These are phyloP conservation scores for Kitagawia praeruptora DNA, from an alignment of 129 eudicot species.

Conservation along the genomic window DNA sequence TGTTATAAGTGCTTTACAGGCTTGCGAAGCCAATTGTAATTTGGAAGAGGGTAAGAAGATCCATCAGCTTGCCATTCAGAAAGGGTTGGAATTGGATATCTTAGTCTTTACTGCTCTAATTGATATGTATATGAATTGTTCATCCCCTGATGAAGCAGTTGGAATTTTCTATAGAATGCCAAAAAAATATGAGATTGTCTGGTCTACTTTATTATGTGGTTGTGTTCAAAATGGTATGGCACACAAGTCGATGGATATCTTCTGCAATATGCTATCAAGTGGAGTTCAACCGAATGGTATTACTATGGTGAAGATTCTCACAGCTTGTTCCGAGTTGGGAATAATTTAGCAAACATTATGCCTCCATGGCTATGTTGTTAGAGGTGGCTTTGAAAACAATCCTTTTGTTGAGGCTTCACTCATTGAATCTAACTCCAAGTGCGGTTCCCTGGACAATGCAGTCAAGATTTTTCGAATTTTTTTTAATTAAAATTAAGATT, in stretches of 20 bases:
- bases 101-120: slow-evolving; percentile 54
- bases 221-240: slow-evolving; percentile 42
- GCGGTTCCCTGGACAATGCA: slow-evolving; percentile 53
- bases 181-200: slow-evolving; percentile 39
- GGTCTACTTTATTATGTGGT: too few species aligned
- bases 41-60: slow-evolving; percentile 43
- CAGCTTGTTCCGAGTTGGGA: slow-evolving; percentile 54
- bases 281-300: slow-evolving; percentile 32
- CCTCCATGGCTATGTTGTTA: slow-evolving; percentile 36
- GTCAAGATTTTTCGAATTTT: slow-evolving; percentile 32
- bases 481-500: too few species aligned
- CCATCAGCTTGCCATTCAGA: slow-evolving; percentile 38
- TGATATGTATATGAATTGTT: slow-evolving; percentile 64
- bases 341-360: slow-evolving; percentile 42
- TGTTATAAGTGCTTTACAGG: slow-evolving; percentile 53
- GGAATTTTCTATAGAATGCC: slow-evolving; percentile 41
- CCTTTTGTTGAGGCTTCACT: slow-evolving; percentile 46
- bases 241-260: slow-evolving; percentile 40
- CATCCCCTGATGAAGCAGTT: slow-evolving; percentile 54
- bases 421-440: slow-evolving; percentile 53
- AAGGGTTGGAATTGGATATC: slow-evolving; percentile 35
- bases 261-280: slow-evolving; percentile 33
- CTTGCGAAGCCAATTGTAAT: slow-evolving; percentile 51
- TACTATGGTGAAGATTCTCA: slow-evolving; percentile 40
- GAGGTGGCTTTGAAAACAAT: slow-evolving; percentile 32